Percentiles rank a stretch among this genome's conserved stretches.
These are phyloP conservation scores for Dipteronia dyeriana DNA, from an alignment of 345 rosid species.

Conservation along the genomic window DNA sequence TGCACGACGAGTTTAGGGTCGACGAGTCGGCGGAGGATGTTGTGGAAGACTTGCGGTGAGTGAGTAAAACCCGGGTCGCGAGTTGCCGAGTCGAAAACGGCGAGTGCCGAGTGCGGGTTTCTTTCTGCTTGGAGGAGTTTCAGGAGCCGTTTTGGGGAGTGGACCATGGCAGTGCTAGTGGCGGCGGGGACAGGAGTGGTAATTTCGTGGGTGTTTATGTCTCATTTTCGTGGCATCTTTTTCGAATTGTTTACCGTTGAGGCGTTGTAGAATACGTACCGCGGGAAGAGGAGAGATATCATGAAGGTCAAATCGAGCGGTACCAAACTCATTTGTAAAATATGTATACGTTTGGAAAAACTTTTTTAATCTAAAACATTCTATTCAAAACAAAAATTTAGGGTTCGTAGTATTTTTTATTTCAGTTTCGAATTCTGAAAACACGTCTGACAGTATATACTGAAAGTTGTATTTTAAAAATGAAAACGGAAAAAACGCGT, in stretches of 20 bases:
- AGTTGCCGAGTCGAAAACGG: slow-evolving; percentile 65
- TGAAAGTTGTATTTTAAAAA: too few species aligned
- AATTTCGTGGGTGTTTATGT: slow-evolving; percentile 3
- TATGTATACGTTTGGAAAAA: too few species aligned
- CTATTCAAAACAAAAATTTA: too few species aligned
- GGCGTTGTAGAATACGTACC: not conserved
- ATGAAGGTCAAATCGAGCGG: too few species aligned
- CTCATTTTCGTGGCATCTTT: slow-evolving; percentile 27
- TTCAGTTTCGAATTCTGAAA: too few species aligned
- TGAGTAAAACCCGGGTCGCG: slow-evolving; percentile 53
- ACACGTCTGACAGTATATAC: too few species aligned
- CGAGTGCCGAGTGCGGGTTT: slow-evolving; percentile 48
- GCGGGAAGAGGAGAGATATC: not conserved
- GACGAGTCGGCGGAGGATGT: slow-evolving; percentile 74
- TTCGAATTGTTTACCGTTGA: not conserved
- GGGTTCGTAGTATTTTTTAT: too few species aligned
- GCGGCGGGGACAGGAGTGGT: slow-evolving; percentile 18
- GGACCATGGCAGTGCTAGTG: slow-evolving; percentile 45
- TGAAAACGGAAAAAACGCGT: too few species aligned
- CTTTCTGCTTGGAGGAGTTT: slow-evolving; percentile 65
- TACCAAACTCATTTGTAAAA: too few species aligned
- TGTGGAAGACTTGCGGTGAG: slow-evolving; percentile 68
- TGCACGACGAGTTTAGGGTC: slow-evolving; percentile 46
- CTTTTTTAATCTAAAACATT: too few species aligned
- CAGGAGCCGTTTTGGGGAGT: slow-evolving; percentile 61